Evolutionary conservation across 129 eudicot species (phyloP).

Genomic region (Glebionis coronaria): DNA sequence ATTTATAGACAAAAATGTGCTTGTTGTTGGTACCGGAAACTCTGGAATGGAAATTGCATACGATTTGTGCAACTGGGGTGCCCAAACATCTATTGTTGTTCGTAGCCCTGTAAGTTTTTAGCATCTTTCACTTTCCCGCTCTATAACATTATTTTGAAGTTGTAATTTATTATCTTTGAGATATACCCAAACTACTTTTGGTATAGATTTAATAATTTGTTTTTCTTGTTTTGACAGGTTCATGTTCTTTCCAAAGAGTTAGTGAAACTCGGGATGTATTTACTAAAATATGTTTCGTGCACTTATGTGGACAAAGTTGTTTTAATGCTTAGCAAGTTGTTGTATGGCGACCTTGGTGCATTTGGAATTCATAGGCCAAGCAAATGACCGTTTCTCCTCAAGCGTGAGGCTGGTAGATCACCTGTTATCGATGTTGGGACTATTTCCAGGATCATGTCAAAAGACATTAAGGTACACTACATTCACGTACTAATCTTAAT

Average conservation of each 20-base stretch:
- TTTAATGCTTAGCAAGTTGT: conserved; percentile 25
- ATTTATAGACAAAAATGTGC: conserved; percentile 36
- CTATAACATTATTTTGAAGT: too few relatives aligned
- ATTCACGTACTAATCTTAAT: not conserved
- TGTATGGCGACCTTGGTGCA: conserved; percentile 31
- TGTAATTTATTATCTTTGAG: too few relatives aligned
- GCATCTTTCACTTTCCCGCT: too few relatives aligned
- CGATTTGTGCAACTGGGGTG: conserved; percentile 54
- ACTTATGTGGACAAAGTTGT: conserved; percentile 39
- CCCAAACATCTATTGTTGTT: conserved; percentile 48
- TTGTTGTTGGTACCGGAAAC: conserved; percentile 67
- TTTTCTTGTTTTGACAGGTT: conserved; percentile 18
- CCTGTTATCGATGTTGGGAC: too few relatives aligned
- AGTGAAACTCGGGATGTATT: conserved; percentile 46
- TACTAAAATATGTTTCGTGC: conserved; percentile 32
- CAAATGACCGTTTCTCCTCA: conserved; percentile 44
- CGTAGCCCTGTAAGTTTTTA: conserved; percentile 47
- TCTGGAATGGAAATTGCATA: conserved; percentile 70
- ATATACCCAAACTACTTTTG: not conserved
- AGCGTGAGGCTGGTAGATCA: too few relatives aligned
- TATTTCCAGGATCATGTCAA: conserved; percentile 33
- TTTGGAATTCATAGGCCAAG: conserved; percentile 40
- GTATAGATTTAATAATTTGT: not conserved
- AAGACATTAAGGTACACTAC: conserved; percentile 42
- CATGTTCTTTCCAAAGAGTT: conserved; percentile 47